Conservation (phyloP, 306 rosid genomes). For the Cicer chorassanicum region DNA sequence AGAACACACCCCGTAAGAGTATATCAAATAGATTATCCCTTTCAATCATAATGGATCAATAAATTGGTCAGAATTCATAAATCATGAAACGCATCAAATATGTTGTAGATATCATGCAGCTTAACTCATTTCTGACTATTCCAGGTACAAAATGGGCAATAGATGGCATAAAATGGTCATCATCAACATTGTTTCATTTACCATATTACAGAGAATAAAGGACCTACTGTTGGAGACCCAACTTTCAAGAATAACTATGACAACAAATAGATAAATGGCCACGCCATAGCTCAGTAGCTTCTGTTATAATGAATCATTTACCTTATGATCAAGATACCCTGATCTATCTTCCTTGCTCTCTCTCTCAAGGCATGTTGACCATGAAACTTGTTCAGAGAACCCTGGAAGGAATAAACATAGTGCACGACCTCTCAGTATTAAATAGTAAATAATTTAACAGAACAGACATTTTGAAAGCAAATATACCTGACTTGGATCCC, state of each 20-base stretch:
- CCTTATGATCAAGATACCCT: constrained; percentile 91
- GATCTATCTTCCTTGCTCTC: constrained; percentile 87
- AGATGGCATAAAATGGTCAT: constrained; percentile 22
- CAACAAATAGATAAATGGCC: constrained; percentile 1
- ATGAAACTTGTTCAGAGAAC: constrained; percentile 85
- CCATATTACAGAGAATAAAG: constrained; percentile 13
- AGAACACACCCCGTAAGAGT: constrained; percentile 4
- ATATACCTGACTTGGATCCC: constrained; percentile 86
- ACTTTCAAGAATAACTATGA: background rate
- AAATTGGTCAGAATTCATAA: constrained; percentile 1
- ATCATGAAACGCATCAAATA: background rate
- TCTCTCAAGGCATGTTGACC: constrained; percentile 97
- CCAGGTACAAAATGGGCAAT: constrained; percentile 34
- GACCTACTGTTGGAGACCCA: constrained; percentile 4
- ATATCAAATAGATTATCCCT: constrained; percentile 1
- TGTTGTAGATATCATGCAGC: background rate
- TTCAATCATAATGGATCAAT: constrained; percentile 12
- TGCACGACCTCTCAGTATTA: constrained; percentile 32
- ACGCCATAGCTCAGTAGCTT: background rate
- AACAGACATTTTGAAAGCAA: background rate
- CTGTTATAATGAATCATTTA: constrained; percentile 36
- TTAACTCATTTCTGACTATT: constrained; percentile 1
- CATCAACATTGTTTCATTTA: constrained; percentile 23
- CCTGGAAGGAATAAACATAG: constrained; percentile 54
- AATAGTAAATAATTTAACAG: constrained; percentile 17